Evolutionary conservation across 2,329 filamentous ascomycete species (phyloP).

Genomic region (Epichloe baconii): DNA sequence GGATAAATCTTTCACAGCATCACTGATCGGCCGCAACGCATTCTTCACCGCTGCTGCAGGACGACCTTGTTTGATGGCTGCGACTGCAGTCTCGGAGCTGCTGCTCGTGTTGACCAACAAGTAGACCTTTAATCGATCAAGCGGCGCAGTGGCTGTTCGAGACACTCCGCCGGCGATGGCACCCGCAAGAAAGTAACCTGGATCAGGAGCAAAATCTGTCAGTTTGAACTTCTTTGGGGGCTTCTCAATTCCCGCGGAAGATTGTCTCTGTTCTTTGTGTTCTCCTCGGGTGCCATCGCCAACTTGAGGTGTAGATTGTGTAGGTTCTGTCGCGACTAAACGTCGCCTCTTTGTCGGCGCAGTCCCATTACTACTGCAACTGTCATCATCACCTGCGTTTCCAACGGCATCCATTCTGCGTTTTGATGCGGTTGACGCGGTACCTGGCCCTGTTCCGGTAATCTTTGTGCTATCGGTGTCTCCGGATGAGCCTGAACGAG

Average conservation of each 20-base stretch:
- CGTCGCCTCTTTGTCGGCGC: constrained; percentile 13
- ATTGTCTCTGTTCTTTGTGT: constrained; percentile 15
- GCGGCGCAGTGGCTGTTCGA: constrained; percentile 84
- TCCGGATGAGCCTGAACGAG: neutral
- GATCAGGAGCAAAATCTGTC: constrained; percentile 61
- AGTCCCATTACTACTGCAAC: constrained; percentile 12
- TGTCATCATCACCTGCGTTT: constrained; percentile 7
- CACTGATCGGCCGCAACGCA: constrained; percentile 54
- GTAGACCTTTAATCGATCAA: constrained; percentile 95
- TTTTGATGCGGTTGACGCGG: constrained; percentile 5
- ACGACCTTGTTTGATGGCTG: constrained; percentile 58
- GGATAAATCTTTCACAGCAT: constrained; percentile 69
- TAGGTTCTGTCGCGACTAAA: constrained; percentile 11
- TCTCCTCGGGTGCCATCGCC: constrained; percentile 23
- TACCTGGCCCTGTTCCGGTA: neutral
- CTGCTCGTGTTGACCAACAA: constrained; percentile 73
- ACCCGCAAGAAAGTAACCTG: constrained; percentile 97
- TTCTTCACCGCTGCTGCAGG: constrained; percentile 51
- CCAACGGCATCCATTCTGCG: constrained; percentile 6
- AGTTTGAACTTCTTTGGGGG: constrained; percentile 36
- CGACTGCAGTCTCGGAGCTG: constrained; percentile 39
- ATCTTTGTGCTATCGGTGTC: neutral
- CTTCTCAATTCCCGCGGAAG: constrained; percentile 22
- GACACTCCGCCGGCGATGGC: constrained; percentile 90
- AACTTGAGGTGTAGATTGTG: constrained; percentile 12